Evolutionary conservation across 2,329 filamentous ascomycete species (phyloP), one percentile per base, ranked within the genome.

Genomic region (Hypoxylon sp.): DNA sequence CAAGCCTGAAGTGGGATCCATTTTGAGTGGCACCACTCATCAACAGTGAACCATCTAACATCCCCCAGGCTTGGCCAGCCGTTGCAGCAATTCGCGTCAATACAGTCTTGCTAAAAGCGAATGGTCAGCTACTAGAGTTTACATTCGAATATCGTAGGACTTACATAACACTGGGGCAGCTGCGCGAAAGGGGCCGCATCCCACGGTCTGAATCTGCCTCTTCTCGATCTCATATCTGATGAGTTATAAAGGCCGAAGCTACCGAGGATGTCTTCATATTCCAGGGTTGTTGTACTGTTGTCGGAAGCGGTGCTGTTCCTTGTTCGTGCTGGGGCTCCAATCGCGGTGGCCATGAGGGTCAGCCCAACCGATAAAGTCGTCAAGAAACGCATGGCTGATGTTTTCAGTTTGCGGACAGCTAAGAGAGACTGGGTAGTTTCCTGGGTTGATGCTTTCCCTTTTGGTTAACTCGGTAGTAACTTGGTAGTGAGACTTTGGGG

Each of bases 1-100:
- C 60, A 63, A 6, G 40, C 36, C 8, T 44, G 40, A 3, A 36
- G 32, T 1, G 22, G 28, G 6, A 58, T 58, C 46, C 45, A 53
- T n/a, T 53, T 53, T 12, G 46, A 53, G n/a, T 36, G 32, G 18
- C 60, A 58, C 40, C 46, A 56, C 16, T 63, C 11, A 26, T 63
- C 28, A 7, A 58, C 26, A 1, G 53, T 63, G 0, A 58, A 44
- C n/a, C 48, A 30, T 12, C 48, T 45, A 30, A 63, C 48, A 22
- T 63, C 60, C 4, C 53, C 53, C 2, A 63, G 46, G 14, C 28
- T 30, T 1, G 44, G 36, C 53, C 38, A 57, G 4, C 26, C 53
- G n/a, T 63, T 57, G 20, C 48, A 58, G 32, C 53, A 57, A 20
- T 57, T 49, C 4, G 38, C 4, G 1, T 42, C 20, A 16, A 63